Conservation (phyloP, 768 basidiomycete species). For the Mycena pura region DNA sequence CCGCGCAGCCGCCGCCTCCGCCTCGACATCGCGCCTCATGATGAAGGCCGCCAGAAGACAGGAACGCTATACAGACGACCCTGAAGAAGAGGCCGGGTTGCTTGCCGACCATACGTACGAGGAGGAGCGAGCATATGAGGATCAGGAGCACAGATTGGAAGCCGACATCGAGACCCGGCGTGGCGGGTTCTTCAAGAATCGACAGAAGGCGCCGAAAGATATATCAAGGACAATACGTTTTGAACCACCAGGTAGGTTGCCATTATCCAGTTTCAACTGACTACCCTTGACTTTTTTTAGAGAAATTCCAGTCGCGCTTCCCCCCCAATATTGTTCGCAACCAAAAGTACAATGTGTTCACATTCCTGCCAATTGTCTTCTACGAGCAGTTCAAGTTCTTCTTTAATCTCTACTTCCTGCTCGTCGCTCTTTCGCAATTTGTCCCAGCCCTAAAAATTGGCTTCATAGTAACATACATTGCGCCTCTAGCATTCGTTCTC, state of each 20-base stretch:
- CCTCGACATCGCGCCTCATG: conserved; percentile 23
- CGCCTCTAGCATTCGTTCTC: conserved; percentile 94
- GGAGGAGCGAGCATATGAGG: conserved; percentile 42
- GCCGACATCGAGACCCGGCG: conserved; percentile 33
- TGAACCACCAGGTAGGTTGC: conserved; percentile 63
- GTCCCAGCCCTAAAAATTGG: conserved; percentile 96
- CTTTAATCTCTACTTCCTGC: conserved; percentile 98
- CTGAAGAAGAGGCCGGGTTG: conserved; percentile 66
- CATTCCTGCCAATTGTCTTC: conserved; percentile 96
- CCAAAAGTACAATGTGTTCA: conserved; percentile 96
- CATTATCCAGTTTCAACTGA: neutral
- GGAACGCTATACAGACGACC: conserved; percentile 67
- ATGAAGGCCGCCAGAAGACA: conserved; percentile 52
- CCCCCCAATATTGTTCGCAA: conserved; percentile 94
- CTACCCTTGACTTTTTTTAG: conserved; percentile 42
- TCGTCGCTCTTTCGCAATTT: conserved; percentile 96
- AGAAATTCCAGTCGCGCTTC: conserved; percentile 72
- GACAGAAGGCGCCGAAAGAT: conserved; percentile 55
- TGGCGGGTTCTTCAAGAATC: conserved; percentile 33
- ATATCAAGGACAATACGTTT: conserved; percentile 82
- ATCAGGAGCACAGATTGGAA: conserved; percentile 28
- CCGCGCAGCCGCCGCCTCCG: conserved; percentile 43
- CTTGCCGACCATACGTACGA: conserved; percentile 48
- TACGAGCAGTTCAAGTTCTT: conserved; percentile 99
- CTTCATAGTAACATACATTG: conserved; percentile 94